These are phyloP conservation scores for Fraxinus excelsior DNA, from an alignment of 257 asterid genomes.

Conservation along the genomic window DNA sequence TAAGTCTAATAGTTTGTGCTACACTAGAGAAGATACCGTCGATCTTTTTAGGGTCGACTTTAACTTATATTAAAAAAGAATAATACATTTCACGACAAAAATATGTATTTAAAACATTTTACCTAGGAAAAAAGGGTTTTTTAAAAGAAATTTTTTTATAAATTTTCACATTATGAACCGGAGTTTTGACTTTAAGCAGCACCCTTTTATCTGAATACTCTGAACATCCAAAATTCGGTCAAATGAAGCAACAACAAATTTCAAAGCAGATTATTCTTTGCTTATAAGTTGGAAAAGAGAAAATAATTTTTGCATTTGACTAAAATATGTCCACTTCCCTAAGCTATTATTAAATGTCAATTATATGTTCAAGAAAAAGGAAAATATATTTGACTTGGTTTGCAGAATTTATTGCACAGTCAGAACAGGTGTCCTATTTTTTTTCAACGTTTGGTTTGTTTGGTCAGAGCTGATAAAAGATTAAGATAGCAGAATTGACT, in stretches of 20 bases:
- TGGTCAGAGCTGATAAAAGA: neutral
- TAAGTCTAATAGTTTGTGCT: slow-evolving; percentile 21
- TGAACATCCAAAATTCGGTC: slow-evolving; percentile 13
- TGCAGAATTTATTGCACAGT: slow-evolving; percentile 27
- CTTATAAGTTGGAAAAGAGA: slow-evolving; percentile 16
- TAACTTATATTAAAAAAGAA: neutral
- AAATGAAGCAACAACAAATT: slow-evolving; percentile 19
- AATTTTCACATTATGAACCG: slow-evolving; percentile 24
- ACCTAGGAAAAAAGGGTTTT: too few relatives aligned
- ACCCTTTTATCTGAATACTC: slow-evolving; percentile 25
- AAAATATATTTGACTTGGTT: slow-evolving; percentile 1
- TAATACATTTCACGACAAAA: too few relatives aligned
- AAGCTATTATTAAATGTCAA: neutral
- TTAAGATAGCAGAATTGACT: neutral
- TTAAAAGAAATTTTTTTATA: too few relatives aligned
- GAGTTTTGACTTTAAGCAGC: slow-evolving; percentile 32
- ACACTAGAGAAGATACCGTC: too few relatives aligned
- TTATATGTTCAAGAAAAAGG: slow-evolving; percentile 21
- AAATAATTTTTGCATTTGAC: slow-evolving; percentile 26
- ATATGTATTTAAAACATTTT: too few relatives aligned
- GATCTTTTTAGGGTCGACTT: neutral
- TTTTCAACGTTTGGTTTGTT: neutral
- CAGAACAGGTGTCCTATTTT: neutral
- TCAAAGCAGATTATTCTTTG: slow-evolving; percentile 20
- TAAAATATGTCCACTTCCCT: slow-evolving; percentile 16